These are phyloP conservation scores for Pythium diclinum DNA, from an alignment of 352 stramenopile species.

Conservation along the genomic window DNA sequence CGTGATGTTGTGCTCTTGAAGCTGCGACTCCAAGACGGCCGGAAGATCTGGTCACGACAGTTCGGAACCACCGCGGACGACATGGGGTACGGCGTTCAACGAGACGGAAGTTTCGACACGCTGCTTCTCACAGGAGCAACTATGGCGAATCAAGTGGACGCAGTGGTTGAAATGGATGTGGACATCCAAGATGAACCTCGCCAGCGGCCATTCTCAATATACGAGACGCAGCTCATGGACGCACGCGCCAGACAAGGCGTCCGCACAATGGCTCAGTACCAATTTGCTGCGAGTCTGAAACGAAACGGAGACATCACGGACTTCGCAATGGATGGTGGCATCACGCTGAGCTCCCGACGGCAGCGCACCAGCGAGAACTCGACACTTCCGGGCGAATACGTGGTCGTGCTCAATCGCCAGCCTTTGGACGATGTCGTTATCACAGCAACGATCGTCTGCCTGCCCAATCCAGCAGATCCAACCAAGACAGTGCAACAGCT, in stretches of 20 bases:
- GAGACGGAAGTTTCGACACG: conserved; percentile 47
- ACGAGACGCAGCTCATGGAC: conserved; percentile 59
- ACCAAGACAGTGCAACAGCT: conserved; percentile 42
- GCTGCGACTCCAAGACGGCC: conserved; percentile 34
- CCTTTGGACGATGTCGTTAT: conserved; percentile 51
- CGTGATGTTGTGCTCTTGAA: conserved; percentile 71
- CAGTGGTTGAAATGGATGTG: conserved; percentile 44
- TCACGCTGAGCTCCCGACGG: conserved; percentile 49
- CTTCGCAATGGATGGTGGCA: conserved; percentile 65
- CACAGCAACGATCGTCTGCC: conserved; percentile 36
- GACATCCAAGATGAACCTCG: conserved; percentile 39
- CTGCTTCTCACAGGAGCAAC: conserved; percentile 53
- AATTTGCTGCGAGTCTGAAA: conserved; percentile 57
- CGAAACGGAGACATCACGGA: conserved; percentile 57
- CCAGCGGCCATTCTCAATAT: conserved; percentile 33
- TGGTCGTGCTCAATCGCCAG: conserved; percentile 62
- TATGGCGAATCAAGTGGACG: conserved; percentile 39
- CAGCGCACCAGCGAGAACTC: conserved; percentile 50
- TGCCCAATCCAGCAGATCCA: conserved; percentile 27
- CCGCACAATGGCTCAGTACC: conserved; percentile 29
- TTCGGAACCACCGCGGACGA: conserved; percentile 68
- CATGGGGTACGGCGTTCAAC: conserved; percentile 47
- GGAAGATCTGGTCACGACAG: conserved; percentile 69
- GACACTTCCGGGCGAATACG: conserved; percentile 47
- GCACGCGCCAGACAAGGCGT: conserved; percentile 27